Base-by-base conservation (phyloP, 164 flowering plant genomes). In the Kalanchoe fedtschenkoi region DNA sequence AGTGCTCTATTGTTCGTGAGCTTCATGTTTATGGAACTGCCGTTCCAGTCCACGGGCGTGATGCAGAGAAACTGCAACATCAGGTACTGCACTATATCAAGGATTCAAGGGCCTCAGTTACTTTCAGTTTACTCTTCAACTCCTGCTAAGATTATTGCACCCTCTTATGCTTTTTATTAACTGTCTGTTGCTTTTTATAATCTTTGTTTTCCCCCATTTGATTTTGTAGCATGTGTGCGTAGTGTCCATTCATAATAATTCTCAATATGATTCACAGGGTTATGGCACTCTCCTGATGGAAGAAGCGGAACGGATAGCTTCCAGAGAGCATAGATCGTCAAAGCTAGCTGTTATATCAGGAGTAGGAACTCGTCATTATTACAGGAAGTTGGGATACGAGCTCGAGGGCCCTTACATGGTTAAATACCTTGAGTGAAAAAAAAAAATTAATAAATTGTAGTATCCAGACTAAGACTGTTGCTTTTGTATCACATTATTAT, bases 1-100 rank as follows among this genome's bases (percentile, higher is more conserved):
- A 74, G 71, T 93, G 99, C 73, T 93, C 99, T 3, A 91, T 93
- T 73, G 86, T 93, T 53, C 99, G 99, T 58, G 99, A 93, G 70
- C 96, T 93, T 46, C 99, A 93, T 77, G 97, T 93, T 34, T 93
- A 91, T 73, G 99, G 97, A 69, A 93, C 99, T 70, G 97, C 99
- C 43, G 99, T 93, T 70, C 99, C 99, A 19, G 99, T 93, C 65
- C 99, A 88, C 75, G 99, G 99, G 1, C 87, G 99, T 15, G 97
- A 93, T 72, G 85, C 88, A 35, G 96, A 88, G 53, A 90, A 93
- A 67, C 80, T 85, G 62, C 99, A 90, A 72, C 99, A 93, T 67
- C 99, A 93, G 95, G 97, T 51, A 38, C 4, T 59, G 6, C 44
- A n/a, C 38, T 1, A 19, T 46, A 6, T 16, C 8, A 47, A n/a